phyloP scores from a whole-genome alignment of 1,284 basidiomycete genomes.

The Puccinia coronata region DNA sequence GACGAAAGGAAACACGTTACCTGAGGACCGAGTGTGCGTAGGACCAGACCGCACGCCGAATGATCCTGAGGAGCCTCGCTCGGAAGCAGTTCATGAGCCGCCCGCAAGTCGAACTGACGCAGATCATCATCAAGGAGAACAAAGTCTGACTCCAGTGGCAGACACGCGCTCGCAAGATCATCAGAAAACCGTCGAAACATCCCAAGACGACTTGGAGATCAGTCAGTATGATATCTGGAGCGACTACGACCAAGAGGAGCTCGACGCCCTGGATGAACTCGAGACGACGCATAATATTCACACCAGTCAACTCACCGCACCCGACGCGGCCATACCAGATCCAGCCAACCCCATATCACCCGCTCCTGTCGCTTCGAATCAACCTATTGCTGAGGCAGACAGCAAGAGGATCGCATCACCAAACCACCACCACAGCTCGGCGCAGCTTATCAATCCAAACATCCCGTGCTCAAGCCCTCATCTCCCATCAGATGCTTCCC shows the following conservation, averaged over 20 bases:
- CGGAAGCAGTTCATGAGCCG: background rate
- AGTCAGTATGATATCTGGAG: constrained; percentile 33
- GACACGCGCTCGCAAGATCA: background rate
- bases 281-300: background rate
- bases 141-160: constrained; percentile 2
- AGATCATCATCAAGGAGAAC: constrained; percentile 8
- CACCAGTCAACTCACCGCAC: background rate
- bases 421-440: background rate
- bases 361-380: background rate
- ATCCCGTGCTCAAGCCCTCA: background rate
- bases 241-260: constrained; percentile 37
- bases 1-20: background rate
- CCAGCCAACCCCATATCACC: background rate
- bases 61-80: background rate
- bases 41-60: background rate
- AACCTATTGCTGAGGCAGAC: background rate
- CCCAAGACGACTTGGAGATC: constrained; percentile 13
- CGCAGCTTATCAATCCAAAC: background rate
- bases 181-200: background rate
- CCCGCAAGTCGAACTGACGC: constrained; percentile 37
- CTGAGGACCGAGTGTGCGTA: background rate
- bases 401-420: background rate
- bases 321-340: background rate
- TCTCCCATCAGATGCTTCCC: constrained; percentile 6
- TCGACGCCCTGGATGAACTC: constrained; percentile 18